Base-by-base conservation (phyloP, 176 grass and related monocot genomes). In the Musa acuminata region DNA sequence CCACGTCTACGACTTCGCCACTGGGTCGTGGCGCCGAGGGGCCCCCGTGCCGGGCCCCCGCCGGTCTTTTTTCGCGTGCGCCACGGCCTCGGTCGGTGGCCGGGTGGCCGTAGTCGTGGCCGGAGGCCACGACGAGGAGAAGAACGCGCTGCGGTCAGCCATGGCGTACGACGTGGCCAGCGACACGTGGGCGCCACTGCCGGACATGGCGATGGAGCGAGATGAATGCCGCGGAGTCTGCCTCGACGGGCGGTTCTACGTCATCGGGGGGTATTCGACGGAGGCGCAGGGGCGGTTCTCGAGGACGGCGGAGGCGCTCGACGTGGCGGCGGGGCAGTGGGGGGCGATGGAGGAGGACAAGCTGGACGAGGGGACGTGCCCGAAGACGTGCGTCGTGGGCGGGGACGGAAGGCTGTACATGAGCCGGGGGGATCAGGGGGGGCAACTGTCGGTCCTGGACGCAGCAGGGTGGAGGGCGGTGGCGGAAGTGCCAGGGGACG, bases 81-180 rank as follows among this genome's bases (percentile, higher is more conserved):
- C 84, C 1, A 79, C 79, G 5, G 78, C 83, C 1, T 77, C 58
- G 8, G 49, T 1, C 16, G 29, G 13, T 2, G 67, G 57, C 2
- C 71, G 65, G 35, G 53, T 49, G 21, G 78, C 88, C 14, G 67
- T 69, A 67, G 85, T 79, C 75, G 84, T 98, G 9, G 87, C 90
- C 20, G 94, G 90, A 29, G 95, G 95, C 24, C 95, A 93, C 79
- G 95, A 98, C 71, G 81, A 91, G 72, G 84, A 93, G 79, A 98
- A 98, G 77, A 98, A 98, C 82, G 95, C 90, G 19, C 86, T 98
- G 8, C 84, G 85, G 25, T 93, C 85, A n/a, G 95, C 85, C 24
- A 29, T 91, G 21, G 84, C 84, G 19, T 98, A 93, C 77, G 84
- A 91, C 75, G 85, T 80, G 17, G 84, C 82, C 0, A 26, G 52